These are phyloP conservation scores for Wickerhamiella azymoides DNA, from an alignment of 805 yeast genomes.

Conservation along the genomic window DNA sequence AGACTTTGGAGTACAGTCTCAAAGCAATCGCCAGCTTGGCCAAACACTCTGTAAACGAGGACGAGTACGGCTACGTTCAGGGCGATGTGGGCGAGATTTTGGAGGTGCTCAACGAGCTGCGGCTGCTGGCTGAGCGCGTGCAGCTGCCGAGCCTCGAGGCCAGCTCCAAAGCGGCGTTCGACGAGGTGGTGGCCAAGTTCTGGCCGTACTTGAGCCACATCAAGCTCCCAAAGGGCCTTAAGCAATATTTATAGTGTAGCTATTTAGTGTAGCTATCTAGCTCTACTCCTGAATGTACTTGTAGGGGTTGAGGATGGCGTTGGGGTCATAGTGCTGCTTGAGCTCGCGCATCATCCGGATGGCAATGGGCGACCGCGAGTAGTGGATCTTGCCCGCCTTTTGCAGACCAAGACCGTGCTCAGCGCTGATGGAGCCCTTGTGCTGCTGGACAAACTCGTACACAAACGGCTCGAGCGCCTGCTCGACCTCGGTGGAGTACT, in stretches of 20 bases:
- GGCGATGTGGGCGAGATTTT: conserved; percentile 26
- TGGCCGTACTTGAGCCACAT: conserved; percentile 21
- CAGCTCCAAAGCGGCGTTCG: conserved; percentile 18
- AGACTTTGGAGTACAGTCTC: conserved; percentile 22
- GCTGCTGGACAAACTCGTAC: conserved; percentile 62
- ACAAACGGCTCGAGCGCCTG: conserved; percentile 81
- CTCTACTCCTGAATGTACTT: conserved; percentile 42
- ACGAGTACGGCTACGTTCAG: conserved; percentile 29
- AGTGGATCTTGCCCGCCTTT: conserved; percentile 78
- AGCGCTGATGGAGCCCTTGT: conserved; percentile 80
- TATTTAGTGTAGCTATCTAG: too few relatives aligned
- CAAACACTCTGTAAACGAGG: conserved; percentile 26
- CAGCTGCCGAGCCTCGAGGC: conserved; percentile 9
- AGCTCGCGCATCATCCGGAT: conserved; percentile 62
- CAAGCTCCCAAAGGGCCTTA: conserved; percentile 10
- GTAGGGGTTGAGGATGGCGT: conserved; percentile 86
- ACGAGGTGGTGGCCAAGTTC: conserved; percentile 19
- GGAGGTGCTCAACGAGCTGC: conserved; percentile 18
- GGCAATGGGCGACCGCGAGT: conserved; percentile 63
- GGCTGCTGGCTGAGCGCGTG: conserved; percentile 13
- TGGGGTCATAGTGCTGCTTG: conserved; percentile 79
- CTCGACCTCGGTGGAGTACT: conserved; percentile 69
- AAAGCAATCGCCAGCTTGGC: conserved; percentile 23
- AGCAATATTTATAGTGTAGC: not conserved
- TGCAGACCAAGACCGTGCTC: conserved; percentile 98